Conservation (phyloP, 345 rosid species). For the Brassica incana region DNA sequence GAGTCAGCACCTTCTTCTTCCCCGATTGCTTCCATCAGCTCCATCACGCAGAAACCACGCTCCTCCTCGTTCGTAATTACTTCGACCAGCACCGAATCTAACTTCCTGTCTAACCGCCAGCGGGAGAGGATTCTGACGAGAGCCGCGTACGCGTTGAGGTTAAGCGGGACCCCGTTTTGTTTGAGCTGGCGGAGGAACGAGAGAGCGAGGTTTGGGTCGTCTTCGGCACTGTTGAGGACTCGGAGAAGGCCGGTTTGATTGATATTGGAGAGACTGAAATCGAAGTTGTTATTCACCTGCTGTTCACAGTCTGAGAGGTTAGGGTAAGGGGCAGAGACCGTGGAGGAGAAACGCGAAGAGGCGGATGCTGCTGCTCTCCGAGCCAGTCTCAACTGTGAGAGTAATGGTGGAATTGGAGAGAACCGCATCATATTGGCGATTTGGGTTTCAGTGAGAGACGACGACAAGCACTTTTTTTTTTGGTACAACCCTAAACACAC, state of each 20-base stretch:
- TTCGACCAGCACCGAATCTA: conserved; percentile 50
- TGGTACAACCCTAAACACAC: background rate
- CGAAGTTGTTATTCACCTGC: background rate
- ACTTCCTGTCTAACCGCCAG: conserved; percentile 46
- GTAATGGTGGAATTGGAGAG: conserved; percentile 3
- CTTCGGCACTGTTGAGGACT: conserved; percentile 36
- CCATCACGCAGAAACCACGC: conserved; percentile 41
- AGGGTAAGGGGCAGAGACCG: conserved; percentile 32
- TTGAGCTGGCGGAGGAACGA: conserved; percentile 46
- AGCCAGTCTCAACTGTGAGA: conserved; percentile 23
- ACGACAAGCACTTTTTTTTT: background rate
- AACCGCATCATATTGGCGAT: conserved; percentile 38
- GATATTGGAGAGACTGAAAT: background rate
- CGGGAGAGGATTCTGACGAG: conserved; percentile 46
- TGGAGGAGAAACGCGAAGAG: conserved; percentile 29
- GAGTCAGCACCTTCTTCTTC: conserved; percentile 17
- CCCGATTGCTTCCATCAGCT: conserved; percentile 46
- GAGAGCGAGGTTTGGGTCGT: conserved; percentile 55
- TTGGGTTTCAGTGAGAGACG: background rate
- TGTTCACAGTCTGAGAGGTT: conserved; percentile 29
- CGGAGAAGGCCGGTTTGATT: conserved; percentile 39
- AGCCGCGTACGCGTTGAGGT: conserved; percentile 49
- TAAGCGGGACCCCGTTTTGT: conserved; percentile 40
- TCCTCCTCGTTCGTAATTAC: conserved; percentile 37
- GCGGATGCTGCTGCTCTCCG: conserved; percentile 8